Evolutionary conservation across 176 grass and related monocot genomes (phyloP), one percentile per base, ranked within the genome.

Genomic region (Avena eriantha): DNA sequence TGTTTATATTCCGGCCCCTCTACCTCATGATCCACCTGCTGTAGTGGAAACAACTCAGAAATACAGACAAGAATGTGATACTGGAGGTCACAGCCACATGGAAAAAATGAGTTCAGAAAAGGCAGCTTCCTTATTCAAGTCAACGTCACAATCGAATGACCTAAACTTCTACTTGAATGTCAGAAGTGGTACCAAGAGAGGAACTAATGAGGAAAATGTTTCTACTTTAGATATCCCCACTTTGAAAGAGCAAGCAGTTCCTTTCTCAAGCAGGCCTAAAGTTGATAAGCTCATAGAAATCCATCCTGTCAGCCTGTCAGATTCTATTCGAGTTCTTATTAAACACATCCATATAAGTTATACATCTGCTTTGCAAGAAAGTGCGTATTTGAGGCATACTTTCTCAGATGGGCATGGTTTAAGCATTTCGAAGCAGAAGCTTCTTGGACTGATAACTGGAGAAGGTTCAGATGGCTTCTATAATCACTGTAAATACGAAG

Each of bases 131-230:
- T 82, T 96, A 57, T 88, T 92, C 73, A 53, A 90, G 63, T 92
- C 88, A 71, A 88, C 77, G 69, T 80, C 90, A 79, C 88, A 90
- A 82, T 89, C 80, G 22, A 83, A 75, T 80, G 84, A 81, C 72
- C 77, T 96, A 77, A 96, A 88, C 61, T 94, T 92, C 82, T 96
- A 85, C 79, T 93, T 98, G 80, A 91, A 92, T 90, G 88, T 46
- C 34, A 92, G 88, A 70, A 94, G 78, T 82, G 84, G 55, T 53
- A 82, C 53, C 73, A 77, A 71, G 69, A 92, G 69, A 84, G 59
- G 51, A 74, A 79, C 29, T 24, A 83, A 51, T 60, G 56, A 69
- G 49, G 36, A 84, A 50, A 84, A 35, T 88, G 39, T 19, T 76
- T 33, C 41, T 70, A 77, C 49, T 81, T 77, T 81, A 60, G 76